Evolutionary conservation across 2,329 filamentous ascomycete genomes (phyloP), one percentile per base, ranked within the genome.

Genomic region (Nigrograna mackinnonii): DNA sequence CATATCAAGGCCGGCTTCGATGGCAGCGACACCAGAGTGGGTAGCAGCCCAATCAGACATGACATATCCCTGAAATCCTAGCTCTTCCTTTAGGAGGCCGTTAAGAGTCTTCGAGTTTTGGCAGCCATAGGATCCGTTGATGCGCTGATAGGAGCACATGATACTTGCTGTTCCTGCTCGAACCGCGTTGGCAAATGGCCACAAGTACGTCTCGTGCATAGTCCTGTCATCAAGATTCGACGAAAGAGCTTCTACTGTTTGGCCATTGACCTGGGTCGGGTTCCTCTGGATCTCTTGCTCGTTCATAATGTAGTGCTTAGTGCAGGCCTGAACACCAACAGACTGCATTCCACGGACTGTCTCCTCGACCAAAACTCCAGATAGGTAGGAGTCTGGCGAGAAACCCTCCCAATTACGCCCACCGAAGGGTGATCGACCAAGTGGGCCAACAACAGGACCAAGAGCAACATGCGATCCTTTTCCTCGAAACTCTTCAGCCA

Each of bases 171-270:
- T 77, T 4, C 80, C 80, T 4, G 81, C 81, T 22, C 68, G 73
- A 12, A 86, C 67, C 0, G 79, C 78, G 42, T 86, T 79, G 54
- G 82, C 77, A 43, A 86, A 87, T 0, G 84, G 83, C 77, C 82
- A 87, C 4, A 83, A 71, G 46, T 87, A 87, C 18, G 80, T 70
- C 60, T 86, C 83, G 52, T 86, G 83, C 41, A 86, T 72, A 0
- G 83, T 83, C 48, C 79, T 77, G 60, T 87, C 84, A 46, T 86
- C 78, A 4, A 86, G 70, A 52, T 86, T 86, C 22, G 82, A 73
- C 0, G 79, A 84, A 9, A 79, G 64, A 7, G 82, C 77, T 52
- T 83, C 78, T 71, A 72, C 58, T 30, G 67, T 74, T 60, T 51
- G 70, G 63, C 49, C 65, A 48, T 47, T 70, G 3, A 59, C 69